Evolutionary conservation across 176 grass and related monocot genomes (phyloP).

Genomic region (Oryza brachyantha): DNA sequence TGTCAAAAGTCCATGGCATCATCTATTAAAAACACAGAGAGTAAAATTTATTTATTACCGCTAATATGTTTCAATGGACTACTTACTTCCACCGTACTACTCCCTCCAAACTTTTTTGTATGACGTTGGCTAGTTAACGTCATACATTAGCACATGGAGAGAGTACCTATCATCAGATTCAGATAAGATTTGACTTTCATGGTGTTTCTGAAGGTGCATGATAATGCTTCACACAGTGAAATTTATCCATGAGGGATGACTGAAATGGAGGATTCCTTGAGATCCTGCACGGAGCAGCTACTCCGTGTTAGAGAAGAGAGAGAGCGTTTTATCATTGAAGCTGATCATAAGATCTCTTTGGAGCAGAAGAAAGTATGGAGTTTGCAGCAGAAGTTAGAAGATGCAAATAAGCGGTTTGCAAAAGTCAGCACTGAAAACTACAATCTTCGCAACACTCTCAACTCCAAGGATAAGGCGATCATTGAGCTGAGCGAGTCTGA

Average conservation of each 20-base stretch:
- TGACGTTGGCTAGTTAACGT: too few species aligned
- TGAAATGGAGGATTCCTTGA: constrained; percentile 33
- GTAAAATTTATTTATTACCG: not conserved
- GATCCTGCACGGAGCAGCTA: constrained; percentile 44
- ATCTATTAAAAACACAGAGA: too few species aligned
- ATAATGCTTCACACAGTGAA: constrained; percentile 23
- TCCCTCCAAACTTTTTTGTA: too few species aligned
- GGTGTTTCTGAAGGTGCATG: constrained; percentile 36
- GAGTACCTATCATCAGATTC: not conserved
- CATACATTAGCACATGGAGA: too few species aligned
- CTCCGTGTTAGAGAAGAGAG: constrained; percentile 44
- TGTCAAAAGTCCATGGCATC: too few species aligned
- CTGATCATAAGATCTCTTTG: constrained; percentile 34
- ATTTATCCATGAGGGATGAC: constrained; percentile 14
- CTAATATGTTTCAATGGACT: not conserved
- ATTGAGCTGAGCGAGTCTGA: constrained; percentile 47
- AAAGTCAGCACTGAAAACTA: constrained; percentile 44
- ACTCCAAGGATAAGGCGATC: constrained; percentile 57
- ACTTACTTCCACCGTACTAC: not conserved
- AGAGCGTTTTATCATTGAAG: constrained; percentile 40
- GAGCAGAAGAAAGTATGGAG: constrained; percentile 35
- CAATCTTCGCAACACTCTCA: constrained; percentile 43
- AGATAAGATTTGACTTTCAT: constrained; percentile 26
- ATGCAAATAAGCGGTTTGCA: constrained; percentile 40
- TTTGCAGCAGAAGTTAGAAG: constrained; percentile 42